Evolutionary conservation across 2,329 filamentous ascomycete genomes (phyloP).

Genomic region (Nothophaeocryptopus gaeumannii): DNA sequence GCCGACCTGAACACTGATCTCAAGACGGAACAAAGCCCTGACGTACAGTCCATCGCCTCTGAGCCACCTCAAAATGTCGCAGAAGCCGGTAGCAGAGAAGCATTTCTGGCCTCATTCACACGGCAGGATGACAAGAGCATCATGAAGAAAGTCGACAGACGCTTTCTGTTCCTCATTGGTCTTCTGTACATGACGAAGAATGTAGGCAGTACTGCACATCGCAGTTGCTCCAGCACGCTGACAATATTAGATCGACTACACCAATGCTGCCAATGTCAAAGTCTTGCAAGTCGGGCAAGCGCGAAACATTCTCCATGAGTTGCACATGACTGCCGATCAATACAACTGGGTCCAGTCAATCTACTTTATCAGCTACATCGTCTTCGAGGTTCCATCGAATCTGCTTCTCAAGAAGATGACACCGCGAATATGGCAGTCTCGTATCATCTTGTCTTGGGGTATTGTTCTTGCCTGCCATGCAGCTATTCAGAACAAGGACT

Average conservation of each 20-base stretch:
- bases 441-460: slow-evolving; percentile 49
- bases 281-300: slow-evolving; percentile 43
- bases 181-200: slow-evolving; percentile 46
- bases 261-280: slow-evolving; percentile 43
- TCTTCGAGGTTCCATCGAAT: slow-evolving; percentile 39
- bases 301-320: slow-evolving; percentile 39
- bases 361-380: slow-evolving; percentile 39
- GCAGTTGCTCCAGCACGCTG: not conserved
- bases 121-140: slow-evolving; percentile 39
- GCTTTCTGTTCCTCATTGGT: slow-evolving; percentile 41
- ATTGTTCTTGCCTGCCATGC: slow-evolving; percentile 49
- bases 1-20: too few species aligned
- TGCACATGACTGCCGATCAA: slow-evolving; percentile 42
- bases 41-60: not conserved
- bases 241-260: slow-evolving; percentile 37
- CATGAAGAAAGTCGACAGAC: slow-evolving; percentile 42
- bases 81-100: slow-evolving; percentile 21
- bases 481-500: slow-evolving; percentile 28
- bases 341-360: slow-evolving; percentile 40
- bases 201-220: slow-evolving; percentile 18
- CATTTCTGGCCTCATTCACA: slow-evolving; percentile 41
- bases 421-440: slow-evolving; percentile 31
- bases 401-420: slow-evolving; percentile 41
- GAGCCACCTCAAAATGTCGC: slow-evolving; percentile 12
- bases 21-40: not conserved